Conservation (phyloP, 495 filamentous ascomycete genomes). For the Penicillium desertorum region DNA sequence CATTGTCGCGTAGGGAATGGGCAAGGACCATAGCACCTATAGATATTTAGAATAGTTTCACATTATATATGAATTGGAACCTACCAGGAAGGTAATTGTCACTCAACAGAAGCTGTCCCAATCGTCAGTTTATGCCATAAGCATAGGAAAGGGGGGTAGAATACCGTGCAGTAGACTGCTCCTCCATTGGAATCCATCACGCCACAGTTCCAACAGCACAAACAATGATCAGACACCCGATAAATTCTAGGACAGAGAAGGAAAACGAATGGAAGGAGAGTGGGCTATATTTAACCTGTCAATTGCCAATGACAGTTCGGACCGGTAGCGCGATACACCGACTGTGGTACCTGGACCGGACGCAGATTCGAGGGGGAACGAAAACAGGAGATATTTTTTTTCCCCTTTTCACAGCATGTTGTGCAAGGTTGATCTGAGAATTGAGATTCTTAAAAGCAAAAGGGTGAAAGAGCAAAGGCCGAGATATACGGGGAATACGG, state of each 20-base stretch:
- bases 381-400: constrained; percentile 15
- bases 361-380: constrained; percentile 23
- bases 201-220: constrained; percentile 14
- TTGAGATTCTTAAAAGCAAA: neutral
- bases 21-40: constrained; percentile 88
- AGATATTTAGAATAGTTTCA: constrained; percentile 12
- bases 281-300: constrained; percentile 23
- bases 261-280: constrained; percentile 8
- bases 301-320: constrained; percentile 17
- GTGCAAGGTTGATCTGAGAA: neutral
- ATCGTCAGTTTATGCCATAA: constrained; percentile 18
- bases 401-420: constrained; percentile 16
- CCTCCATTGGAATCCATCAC: constrained; percentile 35
- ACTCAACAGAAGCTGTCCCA: constrained; percentile 74
- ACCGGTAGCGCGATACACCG: constrained; percentile 13
- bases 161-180: constrained; percentile 61
- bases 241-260: constrained; percentile 3
- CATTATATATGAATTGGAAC: neutral
- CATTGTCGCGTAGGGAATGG: constrained; percentile 90
- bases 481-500: too few relatives aligned
- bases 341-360: constrained; percentile 31
- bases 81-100: constrained; percentile 89
- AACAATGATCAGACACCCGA: constrained; percentile 8
- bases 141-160: constrained; percentile 19
- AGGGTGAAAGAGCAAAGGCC: neutral